Base-by-base conservation (phyloP, 75 land plant genomes). In the Azolla pinnata region DNA sequence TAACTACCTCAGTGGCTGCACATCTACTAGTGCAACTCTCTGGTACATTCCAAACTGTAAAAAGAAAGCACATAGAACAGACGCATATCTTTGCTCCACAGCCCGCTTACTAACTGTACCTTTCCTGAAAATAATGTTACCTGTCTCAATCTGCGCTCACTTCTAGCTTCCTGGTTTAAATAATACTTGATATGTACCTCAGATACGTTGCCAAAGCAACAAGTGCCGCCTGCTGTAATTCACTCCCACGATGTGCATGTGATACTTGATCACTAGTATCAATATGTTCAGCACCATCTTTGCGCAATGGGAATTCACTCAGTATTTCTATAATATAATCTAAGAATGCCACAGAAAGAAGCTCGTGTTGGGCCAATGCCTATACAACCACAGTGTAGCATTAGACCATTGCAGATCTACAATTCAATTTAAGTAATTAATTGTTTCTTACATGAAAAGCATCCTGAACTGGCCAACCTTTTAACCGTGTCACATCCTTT, bases 401-500 rank as follows among this genome's bases (percentile, higher is more conserved):
- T n/a, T n/a, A n/a, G n/a, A n/a, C n/a, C n/a, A n/a, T n/a, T n/a
- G n/a, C n/a, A n/a, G n/a, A n/a, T n/a, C n/a, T n/a, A n/a, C n/a
- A n/a, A n/a, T n/a, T n/a, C n/a, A n/a, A n/a, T n/a, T 21, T 10
- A 32, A 56, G 16, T 17, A 33, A 24, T 16, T 17, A 30, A 4
- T 33, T 25, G 1, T 56, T 47, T 66, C 82, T 72, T 51, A 95
- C 99, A 75, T 69, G 49, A 53, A 86, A 89, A 24, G 91, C 87
- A 67, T 95, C 96, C 62, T 86, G 90, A 54, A 89, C 63, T 56
- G 96, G 81, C 99, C 99, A 95, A 29, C 96, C 99, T 72, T 84
- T 81, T 44, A 87, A 55, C 58, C 84, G 83, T 9, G 87, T 69
- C 57, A 85, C 71, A 63, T 95, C 96, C 48, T 82, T 87, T 52